Evolutionary conservation across 2,329 filamentous ascomycete genomes (phyloP), one percentile per base, ranked within the genome.

Genomic region (Trichoderma citrinoviride): DNA sequence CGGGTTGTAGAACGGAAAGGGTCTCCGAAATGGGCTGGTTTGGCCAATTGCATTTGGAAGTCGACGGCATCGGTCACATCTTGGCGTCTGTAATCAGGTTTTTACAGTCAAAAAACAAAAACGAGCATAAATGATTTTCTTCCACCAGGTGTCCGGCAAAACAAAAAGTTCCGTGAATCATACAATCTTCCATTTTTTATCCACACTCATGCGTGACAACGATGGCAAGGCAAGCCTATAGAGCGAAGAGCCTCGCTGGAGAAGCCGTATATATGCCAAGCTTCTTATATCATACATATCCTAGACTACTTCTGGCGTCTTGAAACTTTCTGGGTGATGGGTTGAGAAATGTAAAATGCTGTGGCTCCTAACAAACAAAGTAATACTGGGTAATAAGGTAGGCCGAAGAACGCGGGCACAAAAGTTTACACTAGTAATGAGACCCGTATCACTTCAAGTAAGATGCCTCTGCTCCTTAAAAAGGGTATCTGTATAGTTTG

Each of bases 1-100:
- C 70, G 71, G 76, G 78, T 80, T 80, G 79, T 79, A 79, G 77
- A 80, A 78, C 76, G 76, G 77, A 71, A 75, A 73, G 73, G 76
- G 76, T 76, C 76, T 76, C 77, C 79, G 78, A 77, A 80, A 76
- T 80, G 80, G 81, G 80, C 82, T 83, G 82, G 81, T 82, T 85
- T 82, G 81, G 81, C 83, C 83, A 83, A 81, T 82, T 86, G 84
- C 85, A 87, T 86, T 85, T 85, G 83, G 83, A 85, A 83, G 82
- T 86, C 82, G 80, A 82, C 81, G 82, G 82, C 81, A 83, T 86
- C 81, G 83, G 84, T 87, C 83, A 83, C 81, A 85, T 84, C 82
- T 81, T 84, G 84, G 84, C 84, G 84, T 86, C 83, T 85, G 83
- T 86, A 85, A 84, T 85, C 81, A 85, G 83, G 83, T 83, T 85